These are phyloP conservation scores for Caryopteris hybrid DNA, from an alignment of 305 asterid species.

Conservation along the genomic window DNA sequence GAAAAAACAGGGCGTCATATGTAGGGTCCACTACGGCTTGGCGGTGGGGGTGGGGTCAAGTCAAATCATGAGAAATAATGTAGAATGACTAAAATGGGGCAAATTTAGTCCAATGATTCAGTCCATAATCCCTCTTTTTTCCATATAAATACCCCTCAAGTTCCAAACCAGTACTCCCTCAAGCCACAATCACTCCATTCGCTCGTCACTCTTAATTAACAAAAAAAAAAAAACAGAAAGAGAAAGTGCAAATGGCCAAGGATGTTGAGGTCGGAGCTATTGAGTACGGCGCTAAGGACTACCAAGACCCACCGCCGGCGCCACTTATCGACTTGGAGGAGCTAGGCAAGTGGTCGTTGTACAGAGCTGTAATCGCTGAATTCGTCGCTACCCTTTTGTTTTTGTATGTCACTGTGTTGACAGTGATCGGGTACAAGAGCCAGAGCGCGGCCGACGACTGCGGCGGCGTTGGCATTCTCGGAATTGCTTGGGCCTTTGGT, in stretches of 20 bases:
- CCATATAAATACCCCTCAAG: conserved; percentile 38
- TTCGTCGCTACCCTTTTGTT: conserved; percentile 59
- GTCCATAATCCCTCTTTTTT: not conserved
- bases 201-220: too few species aligned
- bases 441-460: conserved; percentile 45
- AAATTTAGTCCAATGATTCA: not conserved
- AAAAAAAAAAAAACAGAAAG: too few species aligned
- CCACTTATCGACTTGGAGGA: conserved; percentile 51
- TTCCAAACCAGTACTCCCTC: too few species aligned
- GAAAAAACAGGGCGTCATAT: conserved; percentile 37
- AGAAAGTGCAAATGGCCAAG: conserved; percentile 31
- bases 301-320: conserved; percentile 66
- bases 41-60: not conserved
- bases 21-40: too few species aligned
- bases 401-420: conserved; percentile 49
- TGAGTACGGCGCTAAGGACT: conserved; percentile 47
- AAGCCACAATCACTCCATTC: too few species aligned
- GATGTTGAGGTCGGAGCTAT: conserved; percentile 41
- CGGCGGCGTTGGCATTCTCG: conserved; percentile 71
- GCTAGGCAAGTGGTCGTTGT: conserved; percentile 53
- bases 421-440: conserved; percentile 61
- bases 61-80: not conserved
- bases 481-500: conserved; percentile 78
- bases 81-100: not conserved
- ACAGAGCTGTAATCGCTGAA: conserved; percentile 60